These are phyloP conservation scores for Leucocoprinus birnbaumii DNA, from an alignment of 768 basidiomycete genomes.

Conservation along the genomic window DNA sequence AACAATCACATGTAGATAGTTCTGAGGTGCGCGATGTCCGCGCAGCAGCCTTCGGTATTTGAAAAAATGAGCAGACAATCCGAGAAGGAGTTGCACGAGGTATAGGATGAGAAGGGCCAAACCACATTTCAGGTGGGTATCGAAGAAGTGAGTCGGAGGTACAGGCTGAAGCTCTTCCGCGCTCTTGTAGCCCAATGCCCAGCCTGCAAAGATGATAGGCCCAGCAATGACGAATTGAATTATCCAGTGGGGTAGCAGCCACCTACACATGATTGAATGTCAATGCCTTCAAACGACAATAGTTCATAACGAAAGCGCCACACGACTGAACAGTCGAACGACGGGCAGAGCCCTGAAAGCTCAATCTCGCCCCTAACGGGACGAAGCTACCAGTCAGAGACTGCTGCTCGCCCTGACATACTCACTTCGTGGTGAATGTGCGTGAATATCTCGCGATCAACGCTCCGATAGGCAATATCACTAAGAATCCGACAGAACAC, in stretches of 20 bases:
- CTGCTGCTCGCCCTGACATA: conserved; percentile 1
- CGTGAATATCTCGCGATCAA: conserved; percentile 53
- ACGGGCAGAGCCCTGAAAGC: background rate
- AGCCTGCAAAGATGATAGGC: conserved; percentile 52
- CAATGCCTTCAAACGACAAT: background rate
- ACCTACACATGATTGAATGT: conserved; percentile 24
- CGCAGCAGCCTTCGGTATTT: conserved; percentile 38
- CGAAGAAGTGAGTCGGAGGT: conserved; percentile 25
- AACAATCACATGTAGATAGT: conserved; percentile 52
- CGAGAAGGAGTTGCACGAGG: conserved; percentile 44
- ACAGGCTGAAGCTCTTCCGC: conserved; percentile 25
- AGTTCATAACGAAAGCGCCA: background rate
- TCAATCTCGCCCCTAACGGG: background rate
- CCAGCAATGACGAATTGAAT: conserved; percentile 49
- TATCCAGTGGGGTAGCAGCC: conserved; percentile 48
- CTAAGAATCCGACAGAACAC: conserved; percentile 48
- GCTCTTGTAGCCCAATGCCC: conserved; percentile 38
- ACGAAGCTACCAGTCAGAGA: background rate
- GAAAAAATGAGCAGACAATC: conserved; percentile 49
- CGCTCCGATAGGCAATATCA: conserved; percentile 57
- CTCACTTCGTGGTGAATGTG: conserved; percentile 45
- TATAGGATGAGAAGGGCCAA: conserved; percentile 53
- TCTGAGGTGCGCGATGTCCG: conserved; percentile 45
- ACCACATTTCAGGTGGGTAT: conserved; percentile 51
- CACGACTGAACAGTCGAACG: background rate